Evolutionary conservation across 495 filamentous ascomycete genomes (phyloP).

Genomic region (Daldinia concentrica): DNA sequence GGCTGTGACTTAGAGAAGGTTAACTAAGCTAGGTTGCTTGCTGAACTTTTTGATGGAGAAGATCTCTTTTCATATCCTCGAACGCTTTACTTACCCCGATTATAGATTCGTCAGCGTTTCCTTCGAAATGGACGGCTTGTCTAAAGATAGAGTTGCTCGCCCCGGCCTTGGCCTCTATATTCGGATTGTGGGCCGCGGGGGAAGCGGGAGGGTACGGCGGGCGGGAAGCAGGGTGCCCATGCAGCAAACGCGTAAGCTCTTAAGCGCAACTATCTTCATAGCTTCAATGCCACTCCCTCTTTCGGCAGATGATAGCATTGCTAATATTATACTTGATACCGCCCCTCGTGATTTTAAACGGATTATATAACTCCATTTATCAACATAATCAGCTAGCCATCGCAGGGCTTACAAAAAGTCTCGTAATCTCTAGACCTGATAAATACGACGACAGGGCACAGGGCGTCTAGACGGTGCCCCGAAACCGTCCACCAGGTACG

Average conservation of each 20-base stretch:
- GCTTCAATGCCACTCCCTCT: not conserved
- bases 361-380: slow-evolving; percentile 27
- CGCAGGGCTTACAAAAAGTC: slow-evolving; percentile 21
- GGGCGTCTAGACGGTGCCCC: slow-evolving; percentile 20
- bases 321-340: not conserved
- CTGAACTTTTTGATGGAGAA: slow-evolving; percentile 6
- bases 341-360: slow-evolving; percentile 19
- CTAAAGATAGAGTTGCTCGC: slow-evolving; percentile 7
- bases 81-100: not conserved
- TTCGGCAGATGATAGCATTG: slow-evolving; percentile 25
- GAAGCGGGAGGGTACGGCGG: slow-evolving; percentile 20
- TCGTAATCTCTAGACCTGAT: slow-evolving; percentile 28
- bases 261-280: slow-evolving; percentile 5
- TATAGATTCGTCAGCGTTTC: slow-evolving; percentile 35
- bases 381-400: slow-evolving; percentile 23
- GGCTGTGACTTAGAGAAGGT: slow-evolving; percentile 12
- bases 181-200: slow-evolving; percentile 30
- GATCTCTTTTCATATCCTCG: slow-evolving; percentile 25
- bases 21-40: not conserved
- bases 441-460: slow-evolving; percentile 20
- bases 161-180: slow-evolving; percentile 26
- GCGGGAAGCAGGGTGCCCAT: slow-evolving; percentile 29
- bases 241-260: slow-evolving; percentile 37
- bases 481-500: not conserved
- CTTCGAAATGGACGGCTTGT: not conserved